Evolutionary conservation across 2,329 filamentous ascomycete species (phyloP).

Genomic region (Scopulariopsis brevicaulis): DNA sequence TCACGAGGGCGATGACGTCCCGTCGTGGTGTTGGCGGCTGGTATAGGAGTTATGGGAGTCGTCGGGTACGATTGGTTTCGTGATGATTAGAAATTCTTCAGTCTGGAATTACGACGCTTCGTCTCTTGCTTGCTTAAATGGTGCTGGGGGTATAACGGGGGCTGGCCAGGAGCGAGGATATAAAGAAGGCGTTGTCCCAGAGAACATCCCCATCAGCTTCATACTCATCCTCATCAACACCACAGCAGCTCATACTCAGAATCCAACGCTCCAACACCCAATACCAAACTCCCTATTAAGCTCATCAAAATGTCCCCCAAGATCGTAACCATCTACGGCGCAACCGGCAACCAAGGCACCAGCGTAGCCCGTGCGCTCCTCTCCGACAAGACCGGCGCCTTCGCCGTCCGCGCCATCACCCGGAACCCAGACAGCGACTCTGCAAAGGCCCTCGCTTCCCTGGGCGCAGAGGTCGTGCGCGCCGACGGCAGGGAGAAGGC

Average conservation of each 20-base stretch:
- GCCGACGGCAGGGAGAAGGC: constrained; percentile 29
- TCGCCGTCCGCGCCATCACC: constrained; percentile 31
- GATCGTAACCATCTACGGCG: constrained; percentile 22
- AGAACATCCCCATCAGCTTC: background rate
- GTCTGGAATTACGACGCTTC: background rate
- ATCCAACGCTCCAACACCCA: background rate
- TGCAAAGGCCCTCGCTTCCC: constrained; percentile 22
- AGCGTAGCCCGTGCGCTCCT: constrained; percentile 31
- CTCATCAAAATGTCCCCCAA: constrained; percentile 13
- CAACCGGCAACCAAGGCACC: constrained; percentile 34
- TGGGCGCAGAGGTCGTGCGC: constrained; percentile 29
- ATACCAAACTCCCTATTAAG: background rate
- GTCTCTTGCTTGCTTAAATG: background rate
- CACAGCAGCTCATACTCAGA: background rate
- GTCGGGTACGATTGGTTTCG: background rate
- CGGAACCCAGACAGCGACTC: constrained; percentile 25
- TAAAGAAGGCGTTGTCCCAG: background rate
- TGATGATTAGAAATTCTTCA: background rate
- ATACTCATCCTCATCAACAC: background rate
- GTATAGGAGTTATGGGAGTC: background rate
- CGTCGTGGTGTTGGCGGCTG: background rate
- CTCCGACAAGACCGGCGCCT: constrained; percentile 21
- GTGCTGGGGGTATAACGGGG: background rate
- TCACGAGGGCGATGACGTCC: background rate
- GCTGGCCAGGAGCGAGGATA: background rate